Base-by-base conservation (phyloP, 1,284 basidiomycete genomes). In the Ganoderma meredithae region DNA sequence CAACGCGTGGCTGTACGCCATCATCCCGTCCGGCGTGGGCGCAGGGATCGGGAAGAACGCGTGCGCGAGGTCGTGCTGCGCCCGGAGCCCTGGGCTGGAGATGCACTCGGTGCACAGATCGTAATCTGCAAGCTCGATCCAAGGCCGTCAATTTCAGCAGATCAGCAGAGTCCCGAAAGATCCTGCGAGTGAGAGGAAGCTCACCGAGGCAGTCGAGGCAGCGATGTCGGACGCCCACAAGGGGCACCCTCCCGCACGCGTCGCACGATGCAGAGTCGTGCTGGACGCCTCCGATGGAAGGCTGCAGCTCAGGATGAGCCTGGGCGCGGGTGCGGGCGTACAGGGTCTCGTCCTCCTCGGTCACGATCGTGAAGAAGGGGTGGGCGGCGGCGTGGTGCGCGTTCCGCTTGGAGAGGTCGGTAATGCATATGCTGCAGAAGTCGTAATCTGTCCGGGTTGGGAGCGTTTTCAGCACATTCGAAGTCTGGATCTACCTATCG, bases 41-140 rank as follows among this genome's bases (percentile, higher is more conserved):
- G 22, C 33, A 8, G 60, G 36, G 33, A 59, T 65, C 36, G 66
- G 53, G 27, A 64, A 59, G 66, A 62, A 59, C n/a, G 44, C 68
- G 31, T 74, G 73, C 9, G 68, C 65, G 12, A 62, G 31, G 12
- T 69, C 63, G 41, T 74, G 72, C 1, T 49, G 44, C 7, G 52
- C 43, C 13, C 68, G 67, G 60, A 25, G 70, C 76, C 62, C 74
- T 84, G 87, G 81, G 80, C 76, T 90, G 89, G 70, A 65, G 1
- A 75, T 59, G 80, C 94, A 96, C 7, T 81, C 77, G n/a, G 79
- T 76, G 77, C 95, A 96, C 39, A 89, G 85, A 74, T 94, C 92
- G 70, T 86, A 94, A 72, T 94, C 91, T 75, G 53, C 0, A 33
- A 6, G 1, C 1, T 3, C 10, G n/a, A n/a, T 17, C 27, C 27